Evolutionary conservation across 257 asterid genomes (phyloP).

Genomic region (Solanum pinnatisectum): DNA sequence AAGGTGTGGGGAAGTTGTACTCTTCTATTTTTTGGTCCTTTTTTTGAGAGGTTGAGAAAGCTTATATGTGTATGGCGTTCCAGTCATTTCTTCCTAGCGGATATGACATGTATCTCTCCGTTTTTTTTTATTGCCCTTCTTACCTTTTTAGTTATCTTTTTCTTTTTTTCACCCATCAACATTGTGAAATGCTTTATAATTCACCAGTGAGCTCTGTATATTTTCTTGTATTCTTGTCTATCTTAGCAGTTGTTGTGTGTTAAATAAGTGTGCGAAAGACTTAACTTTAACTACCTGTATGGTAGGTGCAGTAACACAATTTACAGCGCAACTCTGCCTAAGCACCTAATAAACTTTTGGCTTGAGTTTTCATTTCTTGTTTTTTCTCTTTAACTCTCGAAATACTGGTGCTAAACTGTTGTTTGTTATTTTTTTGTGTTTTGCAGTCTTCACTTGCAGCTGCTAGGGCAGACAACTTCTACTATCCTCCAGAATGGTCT

Average conservation of each 20-base stretch:
- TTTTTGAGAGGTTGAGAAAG: neutral
- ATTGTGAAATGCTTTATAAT: neutral
- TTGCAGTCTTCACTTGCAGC: slow-evolving; percentile 96
- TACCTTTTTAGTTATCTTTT: neutral
- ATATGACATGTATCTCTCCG: neutral
- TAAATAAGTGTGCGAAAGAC: neutral
- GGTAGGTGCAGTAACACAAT: neutral
- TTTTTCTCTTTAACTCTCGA: neutral
- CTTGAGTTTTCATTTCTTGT: neutral
- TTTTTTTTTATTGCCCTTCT: neutral
- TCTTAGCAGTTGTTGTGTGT: neutral
- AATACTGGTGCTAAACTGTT: neutral
- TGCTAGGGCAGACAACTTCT: slow-evolving; percentile 96
- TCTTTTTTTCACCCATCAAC: neutral
- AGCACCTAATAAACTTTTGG: neutral
- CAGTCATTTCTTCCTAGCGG: neutral
- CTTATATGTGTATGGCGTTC: neutral
- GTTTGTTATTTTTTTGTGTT: slow-evolving; percentile 14
- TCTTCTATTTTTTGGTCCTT: neutral
- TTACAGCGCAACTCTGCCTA: neutral
- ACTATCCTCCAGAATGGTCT: slow-evolving; percentile 98
- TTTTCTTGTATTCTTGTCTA: neutral
- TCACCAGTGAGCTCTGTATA: neutral
- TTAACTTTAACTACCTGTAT: neutral
- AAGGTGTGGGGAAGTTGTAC: neutral